Base-by-base conservation (phyloP, 2,329 filamentous ascomycete genomes). In the Capronia coronata region DNA sequence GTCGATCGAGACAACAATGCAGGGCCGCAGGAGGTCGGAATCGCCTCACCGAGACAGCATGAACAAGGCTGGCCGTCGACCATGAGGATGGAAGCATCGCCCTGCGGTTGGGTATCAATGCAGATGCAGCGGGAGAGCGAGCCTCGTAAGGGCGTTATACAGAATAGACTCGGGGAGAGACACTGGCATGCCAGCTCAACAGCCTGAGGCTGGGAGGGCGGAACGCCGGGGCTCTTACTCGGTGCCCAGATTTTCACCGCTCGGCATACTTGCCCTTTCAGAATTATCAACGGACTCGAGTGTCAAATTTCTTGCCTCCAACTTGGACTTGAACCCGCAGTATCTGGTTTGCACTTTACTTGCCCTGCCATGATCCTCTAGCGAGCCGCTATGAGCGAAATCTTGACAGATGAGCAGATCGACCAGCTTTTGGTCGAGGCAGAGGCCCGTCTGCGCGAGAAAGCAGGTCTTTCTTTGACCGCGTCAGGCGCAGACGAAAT, bases 351-450 rank as follows among this genome's bases (percentile, higher is more conserved):
- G 34, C 29, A 32, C 14, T 18, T 37, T 9, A 9, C 3, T 11
- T 19, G 34, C 34, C 34, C 34, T 37, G 34, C 34, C 34, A 19
- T 11, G 14, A 18, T 18, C 16, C 34, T 37, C 34, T 37, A 18
- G 16, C 14, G 34, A 37, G 34, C 34, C 19, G 38, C 19, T 25
- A 41, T 41, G 38, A 25, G 38, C 16, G 38, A 41, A 25, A 41
- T 41, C 41, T 43, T 56, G 3, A 52, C 51, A 30, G 80, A 85
- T 63, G 75, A 79, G 57, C 77, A 84, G 62, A 77, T 86, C 43
- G 75, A 80, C 46, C 69, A 77, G 62, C 71, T 87, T 48, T 74
- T 87, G 44, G 72, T 74, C 46, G 75, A 83, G 66, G 83, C 83
- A 48, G 80, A 84, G 61, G 65, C 68, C 51, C 75, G 82, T 54